phyloP scores from a whole-genome alignment of 2,329 filamentous ascomycete species.

The Knufia fluminis region DNA sequence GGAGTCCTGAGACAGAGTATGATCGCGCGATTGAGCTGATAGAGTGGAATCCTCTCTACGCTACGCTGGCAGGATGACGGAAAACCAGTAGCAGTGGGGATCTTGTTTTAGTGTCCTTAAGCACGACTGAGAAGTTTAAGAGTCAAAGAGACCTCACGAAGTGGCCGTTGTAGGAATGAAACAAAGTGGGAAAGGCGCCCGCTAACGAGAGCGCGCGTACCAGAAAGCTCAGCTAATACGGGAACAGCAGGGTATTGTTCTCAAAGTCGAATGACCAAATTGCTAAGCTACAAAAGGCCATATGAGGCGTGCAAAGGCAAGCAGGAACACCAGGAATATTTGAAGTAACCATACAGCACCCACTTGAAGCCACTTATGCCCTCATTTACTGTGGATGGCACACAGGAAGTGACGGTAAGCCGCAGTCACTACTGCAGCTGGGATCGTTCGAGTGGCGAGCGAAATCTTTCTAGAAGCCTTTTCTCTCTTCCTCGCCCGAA shows the following conservation, averaged over 20 bases:
- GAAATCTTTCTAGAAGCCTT: neutral
- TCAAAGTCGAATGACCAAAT: neutral
- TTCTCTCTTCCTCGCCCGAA: neutral
- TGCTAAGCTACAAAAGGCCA: too few species aligned
- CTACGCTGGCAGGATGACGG: neutral
- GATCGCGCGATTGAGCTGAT: neutral
- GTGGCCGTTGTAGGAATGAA: neutral
- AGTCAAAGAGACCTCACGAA: neutral
- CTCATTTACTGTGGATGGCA: neutral
- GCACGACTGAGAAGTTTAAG: neutral
- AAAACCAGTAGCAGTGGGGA: neutral
- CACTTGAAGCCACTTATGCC: neutral
- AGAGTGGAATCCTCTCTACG: neutral
- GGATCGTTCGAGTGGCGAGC: constrained; percentile 2
- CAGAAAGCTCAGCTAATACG: neutral
- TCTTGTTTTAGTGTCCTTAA: neutral
- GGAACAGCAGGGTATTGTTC: neutral
- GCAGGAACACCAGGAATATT: too few species aligned
- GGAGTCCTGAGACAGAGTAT: neutral
- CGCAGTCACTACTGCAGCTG: constrained; percentile 1
- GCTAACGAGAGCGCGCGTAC: neutral
- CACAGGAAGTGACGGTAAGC: constrained; percentile 6
- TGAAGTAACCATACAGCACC: neutral
- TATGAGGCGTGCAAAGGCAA: neutral
- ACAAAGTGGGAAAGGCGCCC: neutral